Conservation (phyloP, 2,329 filamentous ascomycete species). For the Botryotinia convoluta region DNA sequence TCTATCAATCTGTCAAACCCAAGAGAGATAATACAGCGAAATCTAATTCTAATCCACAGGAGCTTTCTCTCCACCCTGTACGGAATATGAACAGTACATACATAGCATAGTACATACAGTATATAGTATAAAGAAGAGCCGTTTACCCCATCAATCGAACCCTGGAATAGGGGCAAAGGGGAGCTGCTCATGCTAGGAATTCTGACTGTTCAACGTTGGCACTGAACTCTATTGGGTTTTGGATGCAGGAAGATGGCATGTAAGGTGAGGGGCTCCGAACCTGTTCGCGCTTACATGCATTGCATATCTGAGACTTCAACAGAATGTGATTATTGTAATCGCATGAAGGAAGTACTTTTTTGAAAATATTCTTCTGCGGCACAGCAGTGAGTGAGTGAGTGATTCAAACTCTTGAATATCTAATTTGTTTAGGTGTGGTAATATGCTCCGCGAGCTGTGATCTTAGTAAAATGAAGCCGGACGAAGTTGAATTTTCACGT, state of each 20-base stretch:
- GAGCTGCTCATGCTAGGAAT: neutral
- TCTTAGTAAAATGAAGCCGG: neutral
- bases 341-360: neutral
- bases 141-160: constrained; percentile 1
- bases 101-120: too few species aligned
- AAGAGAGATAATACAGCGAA: neutral
- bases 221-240: constrained; percentile 7
- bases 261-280: constrained; percentile 1
- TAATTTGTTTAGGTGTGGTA: neutral
- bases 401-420: neutral
- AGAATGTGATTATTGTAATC: neutral
- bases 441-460: neutral
- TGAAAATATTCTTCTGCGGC: neutral
- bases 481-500: too few species aligned
- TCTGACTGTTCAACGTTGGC: neutral
- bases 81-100: neutral
- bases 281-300: constrained; percentile 1
- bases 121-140: neutral
- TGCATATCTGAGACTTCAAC: constrained; percentile 6
- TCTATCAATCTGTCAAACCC: neutral
- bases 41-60: neutral
- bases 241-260: constrained; percentile 4
- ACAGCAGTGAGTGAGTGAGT: neutral
- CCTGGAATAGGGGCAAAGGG: constrained; percentile 5
- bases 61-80: neutral